phyloP scores from a whole-genome alignment of 495 filamentous ascomycete genomes.

The Aspergillus cristatus region DNA sequence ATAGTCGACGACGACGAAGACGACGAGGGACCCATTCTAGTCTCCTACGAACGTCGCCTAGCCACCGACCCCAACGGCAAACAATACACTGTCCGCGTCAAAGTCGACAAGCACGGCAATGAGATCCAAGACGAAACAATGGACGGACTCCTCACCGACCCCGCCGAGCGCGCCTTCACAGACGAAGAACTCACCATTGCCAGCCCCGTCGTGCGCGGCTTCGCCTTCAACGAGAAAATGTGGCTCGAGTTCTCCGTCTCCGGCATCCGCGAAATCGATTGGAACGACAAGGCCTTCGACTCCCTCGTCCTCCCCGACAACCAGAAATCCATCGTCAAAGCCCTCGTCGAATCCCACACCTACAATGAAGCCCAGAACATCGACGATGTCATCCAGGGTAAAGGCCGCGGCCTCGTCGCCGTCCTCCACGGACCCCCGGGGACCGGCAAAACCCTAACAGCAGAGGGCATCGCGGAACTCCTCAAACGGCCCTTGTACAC shows the following conservation, averaged over 20 bases:
- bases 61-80: too few species aligned
- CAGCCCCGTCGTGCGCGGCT: constrained; percentile 91
- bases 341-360: constrained; percentile 71
- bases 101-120: constrained; percentile 51
- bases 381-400: constrained; percentile 74
- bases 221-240: constrained; percentile 79
- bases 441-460: constrained; percentile 84
- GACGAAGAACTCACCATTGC: constrained; percentile 83
- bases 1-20: constrained; percentile 36
- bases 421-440: constrained; percentile 79
- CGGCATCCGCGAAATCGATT: constrained; percentile 70
- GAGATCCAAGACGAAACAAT: constrained; percentile 60
- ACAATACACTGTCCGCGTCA: constrained; percentile 50
- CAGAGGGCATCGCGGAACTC: constrained; percentile 77
- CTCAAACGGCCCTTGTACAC: constrained; percentile 77
- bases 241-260: constrained; percentile 89
- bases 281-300: constrained; percentile 75
- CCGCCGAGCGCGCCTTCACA: constrained; percentile 50
- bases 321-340: constrained; percentile 73
- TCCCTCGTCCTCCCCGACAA: constrained; percentile 65
- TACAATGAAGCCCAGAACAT: constrained; percentile 76
- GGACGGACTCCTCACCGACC: constrained; percentile 33
- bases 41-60: too few species aligned
- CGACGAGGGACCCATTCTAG: constrained; percentile 26
- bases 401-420: constrained; percentile 64